A percentile compares a stretch with the other conserved stretches of the same genome.
phyloP scores from a whole-genome alignment of 352 stramenopile species.

The Globisporangium iwayamae region DNA sequence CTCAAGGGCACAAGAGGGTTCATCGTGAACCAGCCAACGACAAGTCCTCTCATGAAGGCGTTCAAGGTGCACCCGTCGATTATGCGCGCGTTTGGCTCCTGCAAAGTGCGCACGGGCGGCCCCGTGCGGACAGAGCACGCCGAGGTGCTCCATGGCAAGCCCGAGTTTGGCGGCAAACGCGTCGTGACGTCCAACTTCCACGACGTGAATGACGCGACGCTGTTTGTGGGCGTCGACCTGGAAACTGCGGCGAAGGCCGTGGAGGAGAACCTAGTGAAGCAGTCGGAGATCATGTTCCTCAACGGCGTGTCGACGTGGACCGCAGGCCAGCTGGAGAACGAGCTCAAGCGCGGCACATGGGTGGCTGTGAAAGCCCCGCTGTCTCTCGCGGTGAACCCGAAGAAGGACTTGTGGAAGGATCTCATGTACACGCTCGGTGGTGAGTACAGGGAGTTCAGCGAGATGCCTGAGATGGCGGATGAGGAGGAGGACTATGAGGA shows the following conservation, averaged over 20 bases:
- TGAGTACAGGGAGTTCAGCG: conserved; percentile 72
- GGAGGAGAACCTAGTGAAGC: conserved; percentile 44
- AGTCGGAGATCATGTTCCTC: conserved; percentile 74
- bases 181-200: conserved; percentile 50
- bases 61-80: conserved; percentile 66
- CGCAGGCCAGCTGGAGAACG: conserved; percentile 58
- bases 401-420: conserved; percentile 61
- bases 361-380: conserved; percentile 71
- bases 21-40: conserved; percentile 67
- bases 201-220: conserved; percentile 27
- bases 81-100: conserved; percentile 53
- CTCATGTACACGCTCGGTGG: conserved; percentile 63
- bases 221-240: conserved; percentile 73
- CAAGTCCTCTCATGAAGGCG: conserved; percentile 44
- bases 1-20: conserved; percentile 55
- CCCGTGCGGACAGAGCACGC: conserved; percentile 61
- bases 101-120: conserved; percentile 54
- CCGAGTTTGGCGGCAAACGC: conserved; percentile 57
- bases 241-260: conserved; percentile 55
- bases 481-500: conserved; percentile 25
- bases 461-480: conserved; percentile 53
- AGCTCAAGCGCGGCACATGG: conserved; percentile 71
- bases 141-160: conserved; percentile 32
- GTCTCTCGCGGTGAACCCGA: conserved; percentile 60
- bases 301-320: conserved; percentile 74